phyloP scores from a whole-genome alignment of 805 yeast species.

The Candida insectalens region DNA sequence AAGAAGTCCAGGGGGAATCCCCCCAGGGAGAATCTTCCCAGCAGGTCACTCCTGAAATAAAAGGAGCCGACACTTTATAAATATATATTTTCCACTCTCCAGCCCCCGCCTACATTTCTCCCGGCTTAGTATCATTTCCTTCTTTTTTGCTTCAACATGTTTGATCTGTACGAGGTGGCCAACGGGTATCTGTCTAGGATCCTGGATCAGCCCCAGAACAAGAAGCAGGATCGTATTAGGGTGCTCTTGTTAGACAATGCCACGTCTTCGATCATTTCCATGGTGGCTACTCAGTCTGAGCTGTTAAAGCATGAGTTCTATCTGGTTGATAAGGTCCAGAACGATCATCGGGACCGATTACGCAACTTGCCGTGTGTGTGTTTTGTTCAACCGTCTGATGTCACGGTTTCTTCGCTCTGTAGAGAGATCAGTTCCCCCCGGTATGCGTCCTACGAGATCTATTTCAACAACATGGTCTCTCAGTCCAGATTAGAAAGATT shows the following conservation, averaged over 20 bases:
- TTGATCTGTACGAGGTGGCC: slow-evolving; percentile 40
- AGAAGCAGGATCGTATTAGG: slow-evolving; percentile 32
- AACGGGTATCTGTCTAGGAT: slow-evolving; percentile 34
- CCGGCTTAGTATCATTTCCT: background rate
- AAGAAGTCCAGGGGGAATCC: too few relatives aligned
- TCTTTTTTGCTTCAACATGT: background rate
- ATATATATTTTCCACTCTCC: background rate
- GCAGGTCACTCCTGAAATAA: too few relatives aligned
- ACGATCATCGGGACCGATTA: slow-evolving; percentile 50
- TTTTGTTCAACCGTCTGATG: slow-evolving; percentile 64
- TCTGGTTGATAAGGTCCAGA: slow-evolving; percentile 63
- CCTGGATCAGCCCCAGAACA: slow-evolving; percentile 11
- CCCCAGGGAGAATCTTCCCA: too few relatives aligned
- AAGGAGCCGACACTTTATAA: too few relatives aligned
- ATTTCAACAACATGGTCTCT: slow-evolving; percentile 64
- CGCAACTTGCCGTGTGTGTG: slow-evolving; percentile 76
- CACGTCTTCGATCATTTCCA: slow-evolving; percentile 80
- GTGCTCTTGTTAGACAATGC: slow-evolving; percentile 71
- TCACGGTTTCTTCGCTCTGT: slow-evolving; percentile 47
- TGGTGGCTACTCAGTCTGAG: slow-evolving; percentile 82
- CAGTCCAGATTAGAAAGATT: slow-evolving; percentile 75
- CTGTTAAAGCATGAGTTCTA: slow-evolving; percentile 77
- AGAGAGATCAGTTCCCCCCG: slow-evolving; percentile 72
- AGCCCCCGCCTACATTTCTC: background rate
- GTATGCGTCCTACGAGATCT: slow-evolving; percentile 68